These are phyloP conservation scores for Phytophthora macrochlamydospora DNA, from an alignment of 352 stramenopile species.

Conservation along the genomic window DNA sequence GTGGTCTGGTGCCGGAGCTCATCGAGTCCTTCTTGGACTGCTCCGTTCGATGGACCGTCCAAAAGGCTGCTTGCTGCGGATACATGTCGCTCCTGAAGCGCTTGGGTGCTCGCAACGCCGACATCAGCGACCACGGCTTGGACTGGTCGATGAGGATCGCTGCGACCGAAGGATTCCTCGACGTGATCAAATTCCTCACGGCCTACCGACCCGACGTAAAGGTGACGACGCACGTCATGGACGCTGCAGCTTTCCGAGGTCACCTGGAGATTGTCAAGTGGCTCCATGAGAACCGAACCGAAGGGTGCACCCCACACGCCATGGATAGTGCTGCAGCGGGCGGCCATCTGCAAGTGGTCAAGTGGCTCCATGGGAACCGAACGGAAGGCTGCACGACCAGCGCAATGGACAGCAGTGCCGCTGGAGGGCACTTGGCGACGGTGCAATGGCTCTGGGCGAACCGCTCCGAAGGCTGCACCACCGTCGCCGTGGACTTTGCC, in stretches of 20 bases:
- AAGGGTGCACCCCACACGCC: constrained; percentile 61
- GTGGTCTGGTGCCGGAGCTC: constrained; percentile 40
- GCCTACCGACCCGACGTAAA: constrained; percentile 34
- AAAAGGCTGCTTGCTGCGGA: constrained; percentile 55
- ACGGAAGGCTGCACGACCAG: constrained; percentile 60
- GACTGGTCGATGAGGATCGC: constrained; percentile 63
- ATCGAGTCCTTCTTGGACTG: constrained; percentile 60
- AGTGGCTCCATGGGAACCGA: constrained; percentile 60
- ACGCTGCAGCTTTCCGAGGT: constrained; percentile 68
- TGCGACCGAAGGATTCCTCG: constrained; percentile 44
- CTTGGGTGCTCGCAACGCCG: constrained; percentile 38
- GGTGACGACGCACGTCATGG: constrained; percentile 57
- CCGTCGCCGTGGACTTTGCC: constrained; percentile 69
- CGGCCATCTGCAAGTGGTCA: constrained; percentile 59
- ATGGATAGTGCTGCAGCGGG: constrained; percentile 67
- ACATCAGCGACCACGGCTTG: constrained; percentile 52
- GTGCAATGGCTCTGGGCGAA: constrained; percentile 62
- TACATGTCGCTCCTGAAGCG: constrained; percentile 50
- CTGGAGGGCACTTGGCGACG: constrained; percentile 53
- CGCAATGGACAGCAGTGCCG: constrained; percentile 68
- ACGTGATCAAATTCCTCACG: constrained; percentile 45
- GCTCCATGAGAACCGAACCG: constrained; percentile 55
- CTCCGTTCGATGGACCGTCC: constrained; percentile 61
- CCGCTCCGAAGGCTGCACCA: constrained; percentile 66
- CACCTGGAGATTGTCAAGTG: constrained; percentile 61